Percentiles rank a stretch among this genome's conserved stretches.
phyloP scores from a whole-genome alignment of 768 basidiomycete genomes.

The Hypholoma fasciculare region DNA sequence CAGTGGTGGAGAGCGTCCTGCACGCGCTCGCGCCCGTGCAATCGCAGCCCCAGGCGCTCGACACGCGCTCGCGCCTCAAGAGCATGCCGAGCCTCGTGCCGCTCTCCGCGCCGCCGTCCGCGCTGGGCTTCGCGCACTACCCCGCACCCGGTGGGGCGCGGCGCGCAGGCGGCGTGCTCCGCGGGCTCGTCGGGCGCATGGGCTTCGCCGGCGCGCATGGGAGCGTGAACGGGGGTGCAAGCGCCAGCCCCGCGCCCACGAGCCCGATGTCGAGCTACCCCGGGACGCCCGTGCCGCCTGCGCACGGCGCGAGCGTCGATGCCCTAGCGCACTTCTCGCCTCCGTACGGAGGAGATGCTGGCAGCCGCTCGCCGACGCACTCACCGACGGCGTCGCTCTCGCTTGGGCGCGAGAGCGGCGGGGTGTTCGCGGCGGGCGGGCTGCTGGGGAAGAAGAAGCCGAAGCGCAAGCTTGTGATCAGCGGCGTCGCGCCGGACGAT shows the following conservation, averaged over 20 bases:
- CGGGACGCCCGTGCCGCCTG: slow-evolving; percentile 3
- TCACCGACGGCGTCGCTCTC: slow-evolving; percentile 11
- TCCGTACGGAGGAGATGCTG: not conserved
- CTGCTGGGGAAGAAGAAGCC: slow-evolving; percentile 15
- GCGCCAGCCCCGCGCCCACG: not conserved
- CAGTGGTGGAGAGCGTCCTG: not conserved
- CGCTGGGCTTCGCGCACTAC: slow-evolving; percentile 1
- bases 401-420: not conserved
- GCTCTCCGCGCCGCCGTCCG: not conserved
- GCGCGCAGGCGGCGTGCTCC: slow-evolving; percentile 16
- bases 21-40: not conserved
- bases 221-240: not conserved
- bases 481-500: slow-evolving; percentile 29
- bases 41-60: not conserved
- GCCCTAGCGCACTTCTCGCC: not conserved
- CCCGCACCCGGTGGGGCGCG: not conserved
- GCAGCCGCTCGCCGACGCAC: slow-evolving; percentile 4
- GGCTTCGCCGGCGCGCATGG: slow-evolving; percentile 8
- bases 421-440: slow-evolving; percentile 7
- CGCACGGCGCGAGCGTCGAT: not conserved
- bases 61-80: slow-evolving; percentile 13
- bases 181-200: slow-evolving; percentile 23
- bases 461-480: slow-evolving; percentile 33
- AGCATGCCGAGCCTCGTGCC: slow-evolving; percentile 18
- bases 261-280: slow-evolving; percentile 10